Evolutionary conservation across 257 asterid species (phyloP).

Genomic region (Striga asiatica): DNA sequence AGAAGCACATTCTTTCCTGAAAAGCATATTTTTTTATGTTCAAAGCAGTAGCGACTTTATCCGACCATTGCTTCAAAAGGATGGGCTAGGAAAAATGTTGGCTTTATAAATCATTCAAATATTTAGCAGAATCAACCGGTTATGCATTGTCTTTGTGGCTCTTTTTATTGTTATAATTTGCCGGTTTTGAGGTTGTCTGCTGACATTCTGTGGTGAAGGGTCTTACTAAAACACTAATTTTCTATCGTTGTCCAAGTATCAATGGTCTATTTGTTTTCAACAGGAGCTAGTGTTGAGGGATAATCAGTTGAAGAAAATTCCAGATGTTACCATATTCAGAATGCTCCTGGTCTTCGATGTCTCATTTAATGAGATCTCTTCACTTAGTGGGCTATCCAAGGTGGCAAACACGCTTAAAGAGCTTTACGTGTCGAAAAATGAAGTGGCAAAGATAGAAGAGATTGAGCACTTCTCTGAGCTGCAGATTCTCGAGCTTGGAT

Average conservation of each 20-base stretch:
- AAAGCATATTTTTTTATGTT: no score
- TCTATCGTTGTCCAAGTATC: constrained; percentile 6
- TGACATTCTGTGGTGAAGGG: background rate
- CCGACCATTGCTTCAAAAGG: background rate
- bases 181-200: background rate
- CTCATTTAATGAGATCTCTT: constrained; percentile 76
- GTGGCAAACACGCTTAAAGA: constrained; percentile 71
- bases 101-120: background rate
- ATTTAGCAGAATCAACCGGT: background rate
- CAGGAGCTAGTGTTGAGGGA: constrained; percentile 93
- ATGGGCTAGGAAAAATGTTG: background rate
- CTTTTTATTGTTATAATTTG: background rate
- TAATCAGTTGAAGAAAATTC: constrained; percentile 80
- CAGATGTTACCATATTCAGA: constrained; percentile 76
- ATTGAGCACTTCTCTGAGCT: constrained; percentile 71
- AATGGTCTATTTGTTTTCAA: background rate
- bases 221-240: background rate
- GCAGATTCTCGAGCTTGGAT: constrained; percentile 93
- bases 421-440: constrained; percentile 91
- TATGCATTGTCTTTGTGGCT: constrained; percentile 1
- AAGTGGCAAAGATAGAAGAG: constrained; percentile 82
- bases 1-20: background rate
- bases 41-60: background rate
- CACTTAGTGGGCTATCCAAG: constrained; percentile 58
- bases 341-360: constrained; percentile 72